phyloP scores from a whole-genome alignment of 441 rosid species.

The Geranium incanum region DNA sequence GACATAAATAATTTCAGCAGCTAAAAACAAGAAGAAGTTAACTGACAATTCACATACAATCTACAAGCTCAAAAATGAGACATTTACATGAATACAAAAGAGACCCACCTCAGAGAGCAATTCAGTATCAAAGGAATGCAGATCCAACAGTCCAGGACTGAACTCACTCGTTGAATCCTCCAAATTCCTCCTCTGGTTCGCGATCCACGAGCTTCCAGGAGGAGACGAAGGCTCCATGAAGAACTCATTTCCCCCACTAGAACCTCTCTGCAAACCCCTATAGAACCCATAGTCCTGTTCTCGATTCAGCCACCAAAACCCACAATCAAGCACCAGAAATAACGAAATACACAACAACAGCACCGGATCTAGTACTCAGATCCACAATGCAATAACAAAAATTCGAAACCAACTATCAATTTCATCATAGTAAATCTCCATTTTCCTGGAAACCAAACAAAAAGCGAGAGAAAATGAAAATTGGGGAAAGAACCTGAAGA shows the following conservation, averaged over 20 bases:
- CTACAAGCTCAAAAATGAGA: neutral
- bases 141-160: slow-evolving; percentile 98
- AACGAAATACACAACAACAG: neutral
- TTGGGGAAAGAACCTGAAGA: slow-evolving; percentile 40
- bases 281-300: slow-evolving; percentile 74
- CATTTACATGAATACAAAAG: slow-evolving; percentile 2
- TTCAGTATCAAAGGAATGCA: slow-evolving; percentile 92
- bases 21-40: neutral
- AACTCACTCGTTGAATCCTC: slow-evolving; percentile 69
- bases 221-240: slow-evolving; percentile 70
- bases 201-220: slow-evolving; percentile 53
- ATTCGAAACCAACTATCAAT: neutral
- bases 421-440: no score
- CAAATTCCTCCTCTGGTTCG: slow-evolving; percentile 54
- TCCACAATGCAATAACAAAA: neutral
- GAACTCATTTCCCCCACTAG: slow-evolving; percentile 55
- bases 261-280: slow-evolving; percentile 56
- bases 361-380: slow-evolving; percentile 26
- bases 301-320: slow-evolving; percentile 19
- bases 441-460: slow-evolving; percentile 1
- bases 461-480: neutral
- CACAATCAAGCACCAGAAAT: slow-evolving; percentile 12
- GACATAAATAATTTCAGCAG: neutral
- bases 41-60: neutral
- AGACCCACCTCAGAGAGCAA: slow-evolving; percentile 78